phyloP scores from a whole-genome alignment of 768 basidiomycete species.

The Boletus pseudo-olivaceus region DNA sequence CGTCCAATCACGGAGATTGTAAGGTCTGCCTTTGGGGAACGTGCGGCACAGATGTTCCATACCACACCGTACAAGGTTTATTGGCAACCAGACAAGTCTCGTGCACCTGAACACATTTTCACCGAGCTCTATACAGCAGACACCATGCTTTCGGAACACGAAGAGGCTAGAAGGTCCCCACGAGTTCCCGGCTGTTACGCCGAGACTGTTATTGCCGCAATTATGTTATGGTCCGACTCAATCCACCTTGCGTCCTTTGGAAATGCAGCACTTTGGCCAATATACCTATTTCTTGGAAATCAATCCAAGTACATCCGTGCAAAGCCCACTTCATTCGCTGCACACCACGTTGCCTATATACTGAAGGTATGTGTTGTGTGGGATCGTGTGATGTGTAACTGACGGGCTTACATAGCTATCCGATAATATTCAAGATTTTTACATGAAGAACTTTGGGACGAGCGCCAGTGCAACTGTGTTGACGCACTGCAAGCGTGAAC shows the following conservation, averaged over 20 bases:
- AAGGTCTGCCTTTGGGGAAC: background rate
- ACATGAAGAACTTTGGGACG: background rate
- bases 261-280: too few species aligned
- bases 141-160: background rate
- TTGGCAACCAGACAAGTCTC: background rate
- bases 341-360: too few species aligned
- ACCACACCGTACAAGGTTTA: background rate
- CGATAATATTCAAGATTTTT: background rate
- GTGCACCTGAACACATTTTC: background rate
- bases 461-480: background rate
- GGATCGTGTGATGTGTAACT: too few species aligned
- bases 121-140: background rate
- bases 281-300: too few species aligned
- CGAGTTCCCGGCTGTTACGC: too few species aligned
- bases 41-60: background rate
- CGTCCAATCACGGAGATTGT: background rate
- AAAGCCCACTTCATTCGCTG: too few species aligned
- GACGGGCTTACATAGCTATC: background rate
- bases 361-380: too few species aligned
- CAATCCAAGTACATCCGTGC: too few species aligned
- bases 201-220: too few species aligned
- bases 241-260: too few species aligned
- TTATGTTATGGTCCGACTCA: too few species aligned
- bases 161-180: too few species aligned
- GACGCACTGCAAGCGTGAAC: slow-evolving; percentile 16